Base-by-base conservation (phyloP, 2,329 filamentous ascomycete species). In the Aspergillus jensenii region DNA sequence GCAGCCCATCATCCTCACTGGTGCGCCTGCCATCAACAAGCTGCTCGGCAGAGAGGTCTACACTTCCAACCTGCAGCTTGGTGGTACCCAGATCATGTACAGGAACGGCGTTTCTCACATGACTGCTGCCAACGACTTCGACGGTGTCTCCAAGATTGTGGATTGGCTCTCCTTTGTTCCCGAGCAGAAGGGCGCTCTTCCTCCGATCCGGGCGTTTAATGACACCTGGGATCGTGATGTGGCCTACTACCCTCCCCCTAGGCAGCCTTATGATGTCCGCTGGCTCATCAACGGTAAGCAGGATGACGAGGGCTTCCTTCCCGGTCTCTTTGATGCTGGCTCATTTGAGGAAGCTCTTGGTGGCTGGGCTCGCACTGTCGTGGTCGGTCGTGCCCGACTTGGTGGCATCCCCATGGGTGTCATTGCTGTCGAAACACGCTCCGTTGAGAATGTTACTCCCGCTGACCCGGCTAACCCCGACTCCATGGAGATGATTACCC, bases 1-100 rank as follows among this genome's bases (percentile, higher is more conserved):
- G 59, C 95, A 99, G 80, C 95, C 95, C 40, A 99, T 99, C 76
- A 99, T 99, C 71, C 86, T 99, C 63, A 99, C 95, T 69, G 95
- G 95, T 85, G 95, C 95, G 49, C 91, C 91, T 64, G 95, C 95
- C 59, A 89, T 99, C 76, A 99, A 99, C 87, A 99, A 98, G 81
- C 84, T 99, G 69, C 87, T 99, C 60, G 95, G 95, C 71, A 92
- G 96, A 67, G 95, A 99, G 78, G 93, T 99, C 31, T 99, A 99
- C 82, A 97, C 95, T 23, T 98, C 95, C 60, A 99, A 99, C 84
- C 80, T 99, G 72, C 95, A 99, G 82, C 91, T 99, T 65, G 95
- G 95, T 87, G 95, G 95, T 68, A 99, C 95, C n/a, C 95, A 99
- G 79, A 99, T 99, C 84, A 99, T 99, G 95, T 98, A 99, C 87